These are phyloP conservation scores for Petasospora fabianii DNA, from an alignment of 1,139 yeast species.

Conservation along the genomic window DNA sequence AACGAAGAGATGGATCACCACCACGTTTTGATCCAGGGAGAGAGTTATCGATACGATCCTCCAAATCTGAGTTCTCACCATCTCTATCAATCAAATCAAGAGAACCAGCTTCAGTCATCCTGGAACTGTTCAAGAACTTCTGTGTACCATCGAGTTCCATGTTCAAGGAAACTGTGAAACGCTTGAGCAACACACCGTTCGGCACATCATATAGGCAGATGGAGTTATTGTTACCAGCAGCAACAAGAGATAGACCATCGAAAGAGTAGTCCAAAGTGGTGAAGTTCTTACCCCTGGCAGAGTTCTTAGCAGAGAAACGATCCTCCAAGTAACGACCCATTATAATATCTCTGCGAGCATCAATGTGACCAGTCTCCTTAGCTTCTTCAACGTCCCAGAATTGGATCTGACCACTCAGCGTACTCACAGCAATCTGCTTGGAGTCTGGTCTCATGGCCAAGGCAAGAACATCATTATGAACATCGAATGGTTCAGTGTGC, in stretches of 20 bases:
- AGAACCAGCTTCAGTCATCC: constrained; percentile 87
- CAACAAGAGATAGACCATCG: constrained; percentile 83
- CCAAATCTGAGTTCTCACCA: constrained; percentile 84
- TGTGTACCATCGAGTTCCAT: constrained; percentile 91
- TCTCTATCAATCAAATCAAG: constrained; percentile 75
- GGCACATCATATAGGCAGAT: constrained; percentile 87
- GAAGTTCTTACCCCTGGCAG: constrained; percentile 81
- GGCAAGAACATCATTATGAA: constrained; percentile 80
- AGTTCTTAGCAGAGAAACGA: constrained; percentile 73
- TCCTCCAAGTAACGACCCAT: constrained; percentile 87
- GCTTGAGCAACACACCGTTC: constrained; percentile 77
- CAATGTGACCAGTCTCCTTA: constrained; percentile 77
- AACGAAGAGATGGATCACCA: constrained; percentile 83
- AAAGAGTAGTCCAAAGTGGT: constrained; percentile 80
- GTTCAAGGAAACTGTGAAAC: constrained; percentile 82
- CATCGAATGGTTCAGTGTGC: constrained; percentile 86
- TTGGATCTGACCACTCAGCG: constrained; percentile 83
- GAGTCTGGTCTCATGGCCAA: constrained; percentile 90
- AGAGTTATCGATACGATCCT: constrained; percentile 70
- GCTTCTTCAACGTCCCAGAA: constrained; percentile 83
- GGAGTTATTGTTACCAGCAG: constrained; percentile 91
- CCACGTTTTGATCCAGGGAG: constrained; percentile 90
- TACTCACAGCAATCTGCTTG: constrained; percentile 80
- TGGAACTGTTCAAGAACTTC: constrained; percentile 71
- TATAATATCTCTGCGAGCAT: constrained; percentile 79